Evolutionary conservation across 192 early-diverging fungal species (phyloP), one percentile per base, ranked within the genome.

Genomic region (Podila epicladia): DNA sequence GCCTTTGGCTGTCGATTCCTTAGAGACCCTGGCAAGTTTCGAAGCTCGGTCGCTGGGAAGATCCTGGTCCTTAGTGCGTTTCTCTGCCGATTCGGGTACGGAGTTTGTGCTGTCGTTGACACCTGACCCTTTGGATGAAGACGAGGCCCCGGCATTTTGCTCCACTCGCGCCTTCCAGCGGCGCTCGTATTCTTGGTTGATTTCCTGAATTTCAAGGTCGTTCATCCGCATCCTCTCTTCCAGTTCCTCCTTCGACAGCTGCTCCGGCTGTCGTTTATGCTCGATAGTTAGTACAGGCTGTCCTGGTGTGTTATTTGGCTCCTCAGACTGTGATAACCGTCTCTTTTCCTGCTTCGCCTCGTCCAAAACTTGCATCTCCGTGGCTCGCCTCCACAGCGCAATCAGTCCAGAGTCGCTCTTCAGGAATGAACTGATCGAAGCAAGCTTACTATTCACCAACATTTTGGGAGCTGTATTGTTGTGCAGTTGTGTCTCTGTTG

Each of bases 371-470:
- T 80, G 77, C 77, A 80, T 80, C 24, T 80, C 77, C 4, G 77
- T 80, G 5, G 77, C 77, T 19, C 77, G 70, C 53, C 77, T 63
- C 77, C 77, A 80, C 1, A 80, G 58, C 17, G 77, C 77, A 58
- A 80, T 65, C 61, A 80, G 17, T 15, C 77, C 77, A 53, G 77
- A 80, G 58, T 80, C 77, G 22, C 77, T 80, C 62, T 80, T 80
- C 22, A 80, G 53, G 67, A 73, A 80, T 0, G 77, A 80, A 22
- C 71, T 80, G 31, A 80, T 80, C 13, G 77, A 80, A 0, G 77
- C 71, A 66, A 80, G 19, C 35, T 80, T 80, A 32, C 62, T 37
- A 4, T n/a, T 55, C 8, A 37, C 41, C 24, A 65, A 0, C 59
- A 49, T 61, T 7, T 49, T 22, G n/a, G 60, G 45, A 1, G 38